Evolutionary conservation across 345 rosid species (phyloP).

Genomic region (Sisymbrium irio): DNA sequence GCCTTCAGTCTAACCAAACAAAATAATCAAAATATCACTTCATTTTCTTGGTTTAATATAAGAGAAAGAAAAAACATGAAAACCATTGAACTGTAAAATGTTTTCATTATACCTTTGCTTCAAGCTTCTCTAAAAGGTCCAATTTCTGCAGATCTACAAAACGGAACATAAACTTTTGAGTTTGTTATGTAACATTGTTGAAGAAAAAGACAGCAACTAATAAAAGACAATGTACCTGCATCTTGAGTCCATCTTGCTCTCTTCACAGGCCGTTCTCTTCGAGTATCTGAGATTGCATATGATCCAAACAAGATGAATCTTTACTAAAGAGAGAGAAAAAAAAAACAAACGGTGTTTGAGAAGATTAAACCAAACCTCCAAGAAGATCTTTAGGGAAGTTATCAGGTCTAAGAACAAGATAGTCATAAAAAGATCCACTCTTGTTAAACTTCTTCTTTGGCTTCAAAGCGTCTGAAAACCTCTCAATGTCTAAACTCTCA

Average conservation of each 20-base stretch:
- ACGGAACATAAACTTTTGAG: background rate
- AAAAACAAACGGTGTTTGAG: background rate
- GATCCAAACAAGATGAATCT: too few species aligned
- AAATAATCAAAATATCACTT: background rate
- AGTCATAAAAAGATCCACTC: constrained; percentile 25
- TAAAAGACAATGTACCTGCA: constrained; percentile 12
- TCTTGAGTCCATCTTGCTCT: constrained; percentile 23
- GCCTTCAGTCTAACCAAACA: constrained; percentile 30
- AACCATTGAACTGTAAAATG: background rate
- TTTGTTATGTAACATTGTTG: background rate
- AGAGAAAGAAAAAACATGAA: background rate
- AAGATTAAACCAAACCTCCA: constrained; percentile 26
- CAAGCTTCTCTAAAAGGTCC: constrained; percentile 34
- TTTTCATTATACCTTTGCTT: constrained; percentile 17
- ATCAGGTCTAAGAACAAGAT: constrained; percentile 35
- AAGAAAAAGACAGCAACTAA: background rate
- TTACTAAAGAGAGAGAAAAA: too few species aligned
- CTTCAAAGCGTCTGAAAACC: constrained; percentile 24
- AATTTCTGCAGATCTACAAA: constrained; percentile 20
- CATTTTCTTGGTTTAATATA: background rate
- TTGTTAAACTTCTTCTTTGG: constrained; percentile 21
- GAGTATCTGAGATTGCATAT: constrained; percentile 15
- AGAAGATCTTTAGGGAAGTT: constrained; percentile 39
- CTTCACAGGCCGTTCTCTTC: constrained; percentile 32
- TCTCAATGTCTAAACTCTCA: constrained; percentile 32